These are phyloP conservation scores for Trichoderma endophyticum DNA, from an alignment of 2,329 filamentous ascomycete genomes.

Conservation along the genomic window DNA sequence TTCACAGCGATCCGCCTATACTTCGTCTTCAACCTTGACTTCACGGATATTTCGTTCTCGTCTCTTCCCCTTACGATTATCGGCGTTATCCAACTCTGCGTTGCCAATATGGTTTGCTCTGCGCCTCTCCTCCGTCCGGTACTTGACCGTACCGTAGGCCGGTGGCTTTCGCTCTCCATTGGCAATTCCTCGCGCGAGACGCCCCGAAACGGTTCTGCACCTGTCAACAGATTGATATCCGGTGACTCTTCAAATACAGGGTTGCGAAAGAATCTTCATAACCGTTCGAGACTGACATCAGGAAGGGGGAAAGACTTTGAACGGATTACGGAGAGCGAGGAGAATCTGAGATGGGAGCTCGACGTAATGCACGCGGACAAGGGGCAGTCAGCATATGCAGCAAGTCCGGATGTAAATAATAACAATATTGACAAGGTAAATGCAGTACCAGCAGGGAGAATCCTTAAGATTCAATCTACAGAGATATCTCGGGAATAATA, in stretches of 20 bases:
- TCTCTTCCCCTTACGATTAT: slow-evolving; percentile 19
- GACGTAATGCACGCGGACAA: slow-evolving; percentile 21
- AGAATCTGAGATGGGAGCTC: slow-evolving; percentile 23
- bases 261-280: neutral
- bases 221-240: neutral
- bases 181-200: neutral
- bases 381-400: neutral
- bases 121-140: slow-evolving; percentile 22
- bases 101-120: slow-evolving; percentile 23
- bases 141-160: slow-evolving; percentile 21
- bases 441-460: too few relatives aligned
- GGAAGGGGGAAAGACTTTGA: slow-evolving; percentile 11
- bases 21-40: slow-evolving; percentile 22
- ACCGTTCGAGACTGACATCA: neutral
- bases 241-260: neutral
- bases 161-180: slow-evolving; percentile 7
- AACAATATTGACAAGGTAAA: too few relatives aligned
- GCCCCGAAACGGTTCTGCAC: neutral
- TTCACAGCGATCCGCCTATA: slow-evolving; percentile 22
- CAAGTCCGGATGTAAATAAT: too few relatives aligned
- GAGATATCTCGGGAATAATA: too few relatives aligned
- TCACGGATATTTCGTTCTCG: slow-evolving; percentile 20
- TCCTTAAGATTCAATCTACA: too few relatives aligned
- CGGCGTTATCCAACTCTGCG: slow-evolving; percentile 20
- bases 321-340: slow-evolving; percentile 23